Evolutionary conservation across 2,329 filamentous ascomycete species (phyloP).

Genomic region (Phyllosticta citriasiana): DNA sequence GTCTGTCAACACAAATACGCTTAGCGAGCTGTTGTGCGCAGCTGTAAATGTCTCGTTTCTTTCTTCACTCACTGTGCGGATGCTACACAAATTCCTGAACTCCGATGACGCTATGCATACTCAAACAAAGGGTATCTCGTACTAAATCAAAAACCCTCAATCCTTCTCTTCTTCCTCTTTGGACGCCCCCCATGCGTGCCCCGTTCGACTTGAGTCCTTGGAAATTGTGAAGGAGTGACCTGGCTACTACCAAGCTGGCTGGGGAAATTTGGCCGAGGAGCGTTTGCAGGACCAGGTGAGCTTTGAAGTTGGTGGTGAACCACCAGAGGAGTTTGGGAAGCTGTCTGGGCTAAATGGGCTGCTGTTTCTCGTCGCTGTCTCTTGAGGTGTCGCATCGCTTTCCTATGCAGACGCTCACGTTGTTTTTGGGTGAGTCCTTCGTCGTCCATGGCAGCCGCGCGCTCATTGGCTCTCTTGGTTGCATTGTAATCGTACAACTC

Average conservation of each 20-base stretch:
- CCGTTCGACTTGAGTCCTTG: slow-evolving; percentile 25
- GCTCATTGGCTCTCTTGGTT: slow-evolving; percentile 18
- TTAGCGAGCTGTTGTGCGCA: too few species aligned
- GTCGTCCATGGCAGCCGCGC: slow-evolving; percentile 19
- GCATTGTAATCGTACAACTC: slow-evolving; percentile 31
- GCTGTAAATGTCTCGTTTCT: too few species aligned
- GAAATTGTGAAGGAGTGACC: slow-evolving; percentile 17
- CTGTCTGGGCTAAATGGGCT: background rate
- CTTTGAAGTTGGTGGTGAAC: slow-evolving; percentile 13
- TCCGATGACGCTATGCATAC: background rate
- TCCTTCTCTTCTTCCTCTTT: slow-evolving; percentile 23
- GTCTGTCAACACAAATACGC: too few species aligned
- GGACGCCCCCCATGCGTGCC: slow-evolving; percentile 25
- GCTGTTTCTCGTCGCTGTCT: slow-evolving; percentile 31
- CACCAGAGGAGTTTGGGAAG: slow-evolving; percentile 9
- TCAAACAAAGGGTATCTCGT: background rate
- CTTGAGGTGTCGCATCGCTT: slow-evolving; percentile 30
- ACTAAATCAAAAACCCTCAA: slow-evolving; percentile 23
- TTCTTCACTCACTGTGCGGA: too few species aligned
- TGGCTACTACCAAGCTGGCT: slow-evolving; percentile 18
- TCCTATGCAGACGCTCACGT: slow-evolving; percentile 26
- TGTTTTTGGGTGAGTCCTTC: slow-evolving; percentile 28
- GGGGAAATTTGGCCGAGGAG: background rate
- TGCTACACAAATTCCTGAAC: background rate
- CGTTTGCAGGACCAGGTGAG: slow-evolving; percentile 7